Evolutionary conservation across 1,284 basidiomycete genomes (phyloP).

Genomic region (Pterula multifida): DNA sequence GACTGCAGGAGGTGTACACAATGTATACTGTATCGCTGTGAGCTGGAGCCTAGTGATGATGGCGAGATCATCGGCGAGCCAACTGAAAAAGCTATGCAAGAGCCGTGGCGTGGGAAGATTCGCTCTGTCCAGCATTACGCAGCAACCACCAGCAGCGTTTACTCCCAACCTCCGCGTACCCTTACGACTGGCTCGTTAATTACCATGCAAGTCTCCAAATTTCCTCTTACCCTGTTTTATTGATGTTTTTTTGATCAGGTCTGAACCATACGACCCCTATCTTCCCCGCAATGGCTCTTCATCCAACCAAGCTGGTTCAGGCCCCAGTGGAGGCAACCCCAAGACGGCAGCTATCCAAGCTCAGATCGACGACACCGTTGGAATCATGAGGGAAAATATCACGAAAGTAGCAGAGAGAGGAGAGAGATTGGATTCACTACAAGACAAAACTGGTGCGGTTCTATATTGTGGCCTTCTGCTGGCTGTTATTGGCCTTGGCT

Average conservation of each 20-base stretch:
- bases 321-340: slow-evolving; percentile 42
- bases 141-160: slow-evolving; percentile 1
- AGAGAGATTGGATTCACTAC: slow-evolving; percentile 86
- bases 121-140: neutral
- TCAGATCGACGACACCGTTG: slow-evolving; percentile 92
- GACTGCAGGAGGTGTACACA: no score
- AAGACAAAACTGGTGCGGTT: slow-evolving; percentile 92
- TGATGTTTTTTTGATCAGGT: slow-evolving; percentile 31
- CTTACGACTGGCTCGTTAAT: slow-evolving; percentile 2
- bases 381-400: slow-evolving; percentile 97
- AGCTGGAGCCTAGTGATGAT: no score
- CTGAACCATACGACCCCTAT: slow-evolving; percentile 95
- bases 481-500: slow-evolving; percentile 2
- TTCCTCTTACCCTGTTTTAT: neutral
- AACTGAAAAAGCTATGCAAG: no score
- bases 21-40: no score
- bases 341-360: slow-evolving; percentile 90
- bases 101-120: neutral
- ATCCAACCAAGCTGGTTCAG: slow-evolving; percentile 39
- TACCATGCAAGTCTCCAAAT: neutral
- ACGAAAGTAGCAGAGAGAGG: slow-evolving; percentile 92
- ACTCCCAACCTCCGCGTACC: neutral
- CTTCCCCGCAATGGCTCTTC: slow-evolving; percentile 71
- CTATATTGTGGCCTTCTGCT: slow-evolving; percentile 4
- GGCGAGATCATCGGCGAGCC: no score